A percentile compares a stretch with the other conserved stretches of the same genome.
Conservation (phyloP, 305 asterid genomes). For the Rubia balearica region DNA sequence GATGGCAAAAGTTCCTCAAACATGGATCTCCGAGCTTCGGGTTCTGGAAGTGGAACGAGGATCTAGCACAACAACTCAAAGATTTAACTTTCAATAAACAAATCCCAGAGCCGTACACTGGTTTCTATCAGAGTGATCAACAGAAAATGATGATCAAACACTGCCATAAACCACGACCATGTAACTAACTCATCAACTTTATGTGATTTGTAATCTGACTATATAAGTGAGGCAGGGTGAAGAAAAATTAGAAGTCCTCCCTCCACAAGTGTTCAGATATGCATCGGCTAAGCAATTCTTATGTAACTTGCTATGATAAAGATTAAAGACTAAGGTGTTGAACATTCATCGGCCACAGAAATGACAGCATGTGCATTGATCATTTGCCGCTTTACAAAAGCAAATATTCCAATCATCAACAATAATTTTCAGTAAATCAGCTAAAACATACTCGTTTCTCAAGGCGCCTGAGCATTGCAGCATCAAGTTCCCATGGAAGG, state of each 20-base stretch:
- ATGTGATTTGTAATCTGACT: background rate
- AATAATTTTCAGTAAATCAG: background rate
- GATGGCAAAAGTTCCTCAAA: constrained; percentile 67
- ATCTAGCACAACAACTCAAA: constrained; percentile 39
- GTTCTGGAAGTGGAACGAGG: constrained; percentile 93
- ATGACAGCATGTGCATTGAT: background rate
- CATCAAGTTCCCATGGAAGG: constrained; percentile 98
- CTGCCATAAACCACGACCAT: background rate
- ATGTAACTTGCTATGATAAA: background rate
- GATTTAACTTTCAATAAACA: background rate
- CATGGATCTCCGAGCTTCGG: constrained; percentile 88
- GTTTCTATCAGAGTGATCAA: background rate
- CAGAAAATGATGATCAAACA: background rate
- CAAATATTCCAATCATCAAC: background rate
- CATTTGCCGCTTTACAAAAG: background rate
- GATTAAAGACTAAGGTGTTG: background rate
- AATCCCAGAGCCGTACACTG: background rate
- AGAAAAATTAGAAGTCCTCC: background rate
- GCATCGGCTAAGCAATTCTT: background rate
- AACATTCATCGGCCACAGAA: no score
- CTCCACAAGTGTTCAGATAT: background rate
- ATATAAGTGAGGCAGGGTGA: background rate
- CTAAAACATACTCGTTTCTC: constrained; percentile 66
- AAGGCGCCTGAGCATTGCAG: constrained; percentile 98
- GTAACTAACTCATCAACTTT: background rate